A percentile compares a stretch with the other conserved stretches of the same genome.
Evolutionary conservation across 192 early-diverging fungal genomes (phyloP).

Genomic region (Coemansia sp.): DNA sequence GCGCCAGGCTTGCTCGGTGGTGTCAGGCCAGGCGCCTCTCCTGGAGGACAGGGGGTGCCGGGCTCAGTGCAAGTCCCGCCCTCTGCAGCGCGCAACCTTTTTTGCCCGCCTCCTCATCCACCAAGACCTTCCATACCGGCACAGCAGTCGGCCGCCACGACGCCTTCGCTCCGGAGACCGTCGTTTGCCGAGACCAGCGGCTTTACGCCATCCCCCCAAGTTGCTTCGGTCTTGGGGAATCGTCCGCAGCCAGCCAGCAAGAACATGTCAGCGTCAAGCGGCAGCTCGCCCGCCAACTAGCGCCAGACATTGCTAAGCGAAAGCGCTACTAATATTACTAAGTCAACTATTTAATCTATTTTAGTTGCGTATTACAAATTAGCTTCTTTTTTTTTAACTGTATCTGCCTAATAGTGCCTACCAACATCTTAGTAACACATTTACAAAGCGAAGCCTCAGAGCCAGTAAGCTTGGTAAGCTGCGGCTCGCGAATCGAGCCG

Average conservation of each 20-base stretch:
- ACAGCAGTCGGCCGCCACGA: background rate
- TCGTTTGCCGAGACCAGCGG: slow-evolving; percentile 41
- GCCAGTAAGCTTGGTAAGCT: background rate
- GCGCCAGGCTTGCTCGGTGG: background rate
- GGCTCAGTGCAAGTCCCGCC: background rate
- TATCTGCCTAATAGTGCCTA: background rate
- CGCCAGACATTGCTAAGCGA: background rate
- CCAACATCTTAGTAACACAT: too few species aligned
- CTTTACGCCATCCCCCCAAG: slow-evolving; percentile 26
- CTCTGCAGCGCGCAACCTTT: slow-evolving; percentile 24
- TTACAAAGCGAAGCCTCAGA: background rate
- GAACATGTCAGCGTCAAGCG: background rate
- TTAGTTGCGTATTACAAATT: background rate
- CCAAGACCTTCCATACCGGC: background rate
- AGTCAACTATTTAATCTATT: too few species aligned
- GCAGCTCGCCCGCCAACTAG: background rate
- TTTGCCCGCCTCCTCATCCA: slow-evolving; percentile 9
- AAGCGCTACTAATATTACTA: background rate
- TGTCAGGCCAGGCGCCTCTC: background rate
- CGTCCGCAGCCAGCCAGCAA: background rate
- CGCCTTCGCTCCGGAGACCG: slow-evolving; percentile 8
- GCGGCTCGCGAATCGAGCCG: background rate
- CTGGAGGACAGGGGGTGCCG: background rate
- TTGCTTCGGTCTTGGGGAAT: background rate
- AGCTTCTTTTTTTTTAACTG: background rate